These are phyloP conservation scores for Lachancea sp. DNA, from an alignment of 805 yeast species.

Conservation along the genomic window DNA sequence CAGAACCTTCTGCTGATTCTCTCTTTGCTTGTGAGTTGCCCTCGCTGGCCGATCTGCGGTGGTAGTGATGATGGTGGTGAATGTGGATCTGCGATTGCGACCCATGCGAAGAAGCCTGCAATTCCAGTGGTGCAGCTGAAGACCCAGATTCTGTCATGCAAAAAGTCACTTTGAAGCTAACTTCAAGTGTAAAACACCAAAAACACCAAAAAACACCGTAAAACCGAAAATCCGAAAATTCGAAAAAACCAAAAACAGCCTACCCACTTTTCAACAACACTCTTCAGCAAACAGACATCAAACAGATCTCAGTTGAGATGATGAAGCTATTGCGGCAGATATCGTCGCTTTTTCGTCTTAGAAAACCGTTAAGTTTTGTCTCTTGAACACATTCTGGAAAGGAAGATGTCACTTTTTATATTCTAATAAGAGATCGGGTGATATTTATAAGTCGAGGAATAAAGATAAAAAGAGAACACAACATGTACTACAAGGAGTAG, in stretches of 20 bases:
- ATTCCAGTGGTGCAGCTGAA: constrained; percentile 1
- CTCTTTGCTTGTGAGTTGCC: constrained; percentile 4
- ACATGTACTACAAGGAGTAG: no score
- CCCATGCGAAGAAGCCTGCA: neutral
- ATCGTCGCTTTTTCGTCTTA: neutral
- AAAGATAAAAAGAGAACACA: neutral
- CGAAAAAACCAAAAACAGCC: neutral
- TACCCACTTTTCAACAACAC: neutral
- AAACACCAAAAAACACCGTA: no score
- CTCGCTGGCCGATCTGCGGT: constrained; percentile 9
- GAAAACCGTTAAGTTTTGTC: neutral
- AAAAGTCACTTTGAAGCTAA: no score
- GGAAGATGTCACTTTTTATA: neutral
- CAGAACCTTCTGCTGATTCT: neutral
- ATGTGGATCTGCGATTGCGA: constrained; percentile 13
- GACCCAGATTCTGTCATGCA: constrained; percentile 1
- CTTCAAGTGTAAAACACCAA: no score
- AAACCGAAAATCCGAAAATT: neutral
- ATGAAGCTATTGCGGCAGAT: neutral
- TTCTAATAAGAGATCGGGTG: neutral
- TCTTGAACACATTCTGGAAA: neutral
- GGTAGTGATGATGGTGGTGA: constrained; percentile 19
- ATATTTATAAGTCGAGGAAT: neutral
- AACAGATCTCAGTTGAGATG: neutral
- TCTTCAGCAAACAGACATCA: neutral